A percentile compares a stretch with the other conserved stretches of the same genome.
phyloP scores from a whole-genome alignment of 768 basidiomycete genomes.

The Artomyces pyxidatus region DNA sequence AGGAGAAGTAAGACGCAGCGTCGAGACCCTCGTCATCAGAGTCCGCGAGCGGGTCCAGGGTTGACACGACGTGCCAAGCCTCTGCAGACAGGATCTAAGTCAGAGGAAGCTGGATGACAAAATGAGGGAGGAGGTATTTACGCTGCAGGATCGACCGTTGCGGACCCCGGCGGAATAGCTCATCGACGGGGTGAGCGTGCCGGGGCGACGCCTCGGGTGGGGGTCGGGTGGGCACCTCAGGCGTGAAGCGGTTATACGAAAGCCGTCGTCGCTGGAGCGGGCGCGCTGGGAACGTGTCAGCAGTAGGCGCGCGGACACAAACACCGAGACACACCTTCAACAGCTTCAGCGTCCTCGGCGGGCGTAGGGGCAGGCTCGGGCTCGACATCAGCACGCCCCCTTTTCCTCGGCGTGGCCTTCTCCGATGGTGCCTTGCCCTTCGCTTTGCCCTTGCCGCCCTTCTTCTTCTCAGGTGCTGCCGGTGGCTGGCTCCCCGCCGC shows the following conservation, averaged over 20 bases:
- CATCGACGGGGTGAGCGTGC: constrained; percentile 24
- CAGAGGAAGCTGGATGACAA: neutral
- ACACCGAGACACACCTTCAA: neutral
- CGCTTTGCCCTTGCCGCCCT: neutral
- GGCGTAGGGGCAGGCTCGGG: constrained; percentile 1
- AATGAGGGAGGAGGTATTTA: too few species aligned
- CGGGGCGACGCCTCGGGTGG: constrained; percentile 29
- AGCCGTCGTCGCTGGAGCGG: constrained; percentile 1
- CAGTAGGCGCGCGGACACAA: neutral
- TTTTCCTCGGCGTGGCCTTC: constrained; percentile 7
- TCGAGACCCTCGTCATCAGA: constrained; percentile 68
- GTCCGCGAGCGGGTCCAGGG: constrained; percentile 64
- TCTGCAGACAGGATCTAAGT: constrained; percentile 31
- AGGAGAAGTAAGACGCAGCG: constrained; percentile 57
- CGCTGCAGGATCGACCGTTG: constrained; percentile 50
- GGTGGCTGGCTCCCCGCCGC: constrained; percentile 7
- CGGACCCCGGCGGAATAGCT: constrained; percentile 8
- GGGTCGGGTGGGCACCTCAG: neutral
- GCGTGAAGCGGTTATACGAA: neutral
- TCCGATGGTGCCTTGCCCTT: neutral
- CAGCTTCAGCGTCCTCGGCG: constrained; percentile 4
- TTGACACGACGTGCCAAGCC: constrained; percentile 61
- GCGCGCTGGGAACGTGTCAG: neutral
- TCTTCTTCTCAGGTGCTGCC: neutral
- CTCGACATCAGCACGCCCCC: constrained; percentile 8